Evolutionary conservation across 192 early-diverging fungal species (phyloP).

Genomic region (Backusella psychrophila): DNA sequence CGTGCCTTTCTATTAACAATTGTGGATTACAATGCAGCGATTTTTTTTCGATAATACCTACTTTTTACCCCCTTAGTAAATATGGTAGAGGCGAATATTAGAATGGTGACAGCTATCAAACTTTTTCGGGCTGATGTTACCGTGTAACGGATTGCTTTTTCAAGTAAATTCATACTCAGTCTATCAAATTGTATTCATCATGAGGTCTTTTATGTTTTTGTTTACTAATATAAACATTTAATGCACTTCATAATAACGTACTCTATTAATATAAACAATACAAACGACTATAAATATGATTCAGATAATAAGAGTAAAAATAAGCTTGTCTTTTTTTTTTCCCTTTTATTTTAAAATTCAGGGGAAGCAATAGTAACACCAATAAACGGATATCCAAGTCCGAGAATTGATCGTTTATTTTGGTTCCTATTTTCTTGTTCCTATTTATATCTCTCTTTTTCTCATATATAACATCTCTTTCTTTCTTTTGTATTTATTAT

Average conservation of each 20-base stretch:
- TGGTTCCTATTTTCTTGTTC: not conserved
- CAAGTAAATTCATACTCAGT: not conserved
- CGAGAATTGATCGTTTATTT: conserved; percentile 1
- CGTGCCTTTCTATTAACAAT: not conserved
- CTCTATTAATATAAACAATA: not conserved
- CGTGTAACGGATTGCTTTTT: not conserved
- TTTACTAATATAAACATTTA: not conserved
- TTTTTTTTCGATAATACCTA: not conserved
- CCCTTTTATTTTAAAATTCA: not conserved
- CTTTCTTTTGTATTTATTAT: not conserved
- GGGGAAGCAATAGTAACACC: not conserved
- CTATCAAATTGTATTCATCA: not conserved
- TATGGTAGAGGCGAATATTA: not conserved
- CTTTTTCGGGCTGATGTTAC: not conserved
- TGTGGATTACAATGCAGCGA: not conserved
- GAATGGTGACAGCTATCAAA: not conserved
- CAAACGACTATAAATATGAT: not conserved
- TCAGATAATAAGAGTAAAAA: not conserved
- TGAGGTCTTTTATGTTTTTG: not conserved
- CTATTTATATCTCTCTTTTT: not conserved
- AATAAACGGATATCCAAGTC: conserved; percentile 7
- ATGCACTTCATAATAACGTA: not conserved
- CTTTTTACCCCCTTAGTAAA: not conserved
- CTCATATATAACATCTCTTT: not conserved
- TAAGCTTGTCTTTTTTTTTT: not conserved